phyloP scores from a whole-genome alignment of 1,139 yeast genomes.

The Lipomyces yarrowii region DNA sequence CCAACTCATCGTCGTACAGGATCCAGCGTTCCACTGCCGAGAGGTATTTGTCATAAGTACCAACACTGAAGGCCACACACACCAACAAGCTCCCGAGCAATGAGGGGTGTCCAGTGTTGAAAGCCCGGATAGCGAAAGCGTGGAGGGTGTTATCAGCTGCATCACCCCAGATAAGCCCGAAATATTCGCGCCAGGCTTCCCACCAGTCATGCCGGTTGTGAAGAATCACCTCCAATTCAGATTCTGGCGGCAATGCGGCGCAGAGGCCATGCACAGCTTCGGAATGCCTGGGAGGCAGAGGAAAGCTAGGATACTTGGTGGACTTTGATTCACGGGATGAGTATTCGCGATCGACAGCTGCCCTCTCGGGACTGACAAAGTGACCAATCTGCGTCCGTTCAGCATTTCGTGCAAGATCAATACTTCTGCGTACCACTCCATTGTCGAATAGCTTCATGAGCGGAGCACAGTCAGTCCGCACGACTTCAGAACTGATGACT shows the following conservation, averaged over 20 bases:
- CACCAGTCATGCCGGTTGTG: neutral
- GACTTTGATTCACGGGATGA: neutral
- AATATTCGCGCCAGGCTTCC: neutral
- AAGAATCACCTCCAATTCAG: neutral
- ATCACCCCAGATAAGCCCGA: neutral
- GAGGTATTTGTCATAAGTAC: neutral
- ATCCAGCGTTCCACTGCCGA: neutral
- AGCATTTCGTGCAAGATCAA: no score
- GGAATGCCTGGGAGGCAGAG: neutral
- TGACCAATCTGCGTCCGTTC: neutral
- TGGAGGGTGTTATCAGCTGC: neutral
- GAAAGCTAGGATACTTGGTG: neutral
- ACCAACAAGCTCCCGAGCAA: neutral
- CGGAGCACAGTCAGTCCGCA: no score
- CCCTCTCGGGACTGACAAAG: neutral
- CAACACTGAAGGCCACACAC: neutral
- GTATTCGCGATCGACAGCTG: neutral
- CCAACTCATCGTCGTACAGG: neutral
- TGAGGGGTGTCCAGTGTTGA: neutral
- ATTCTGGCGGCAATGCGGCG: neutral
- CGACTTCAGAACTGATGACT: neutral
- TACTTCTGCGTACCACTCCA: no score
- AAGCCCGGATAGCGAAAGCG: neutral
- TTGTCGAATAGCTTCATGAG: no score
- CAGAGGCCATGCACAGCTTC: neutral